Base-by-base conservation (phyloP, 163 green algal genomes). In the Coccomyxa subellipsoidea region DNA sequence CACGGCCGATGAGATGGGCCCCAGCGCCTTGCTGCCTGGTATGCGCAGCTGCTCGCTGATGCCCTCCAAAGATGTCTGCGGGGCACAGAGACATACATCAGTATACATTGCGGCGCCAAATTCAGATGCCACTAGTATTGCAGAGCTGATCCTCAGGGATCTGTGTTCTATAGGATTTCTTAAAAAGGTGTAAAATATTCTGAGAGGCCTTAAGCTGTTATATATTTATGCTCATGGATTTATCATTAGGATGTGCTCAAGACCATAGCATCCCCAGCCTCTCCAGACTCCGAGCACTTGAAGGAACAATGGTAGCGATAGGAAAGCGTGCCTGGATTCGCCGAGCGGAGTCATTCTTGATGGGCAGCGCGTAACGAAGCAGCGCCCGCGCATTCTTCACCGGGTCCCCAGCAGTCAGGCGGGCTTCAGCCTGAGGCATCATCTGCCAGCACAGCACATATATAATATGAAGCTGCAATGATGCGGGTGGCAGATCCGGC, bases 381-480 rank as follows among this genome's bases (percentile, higher is more conserved):
- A 99, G 91, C 7, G 97, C 95, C 9, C 86, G 73, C 0, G 96
- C 93, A 75, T 99, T 98, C 81, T 97, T 99, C 2, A 98, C 90
- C 6, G 94, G 93, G 76, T 98, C 92, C 34, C 88, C 89, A 32
- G 87, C 85, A 7, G 77, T 79, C 47, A 86, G 34, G 7, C 71
- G 69, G 39, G 84, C 84, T 47, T 85, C 76, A 27, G 84, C 84
- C 31, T 32, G 37, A 31, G 81, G 81, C 71, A 81, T 34, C 10
- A 85, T 31, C 84, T 88, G 84, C 36, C 83, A 29, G 70, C 70
- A 47, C 32, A 53, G 66, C n/a, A 18, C 66, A n/a, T n/a, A n/a
- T n/a, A n/a, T n/a, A n/a, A n/a, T n/a, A n/a, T n/a, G n/a, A n/a
- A n/a, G n/a, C n/a, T n/a, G n/a, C n/a, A n/a, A n/a, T n/a, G n/a